Conservation (phyloP, 2,329 filamentous ascomycete species). For the Colletotrichum phormii region DNA sequence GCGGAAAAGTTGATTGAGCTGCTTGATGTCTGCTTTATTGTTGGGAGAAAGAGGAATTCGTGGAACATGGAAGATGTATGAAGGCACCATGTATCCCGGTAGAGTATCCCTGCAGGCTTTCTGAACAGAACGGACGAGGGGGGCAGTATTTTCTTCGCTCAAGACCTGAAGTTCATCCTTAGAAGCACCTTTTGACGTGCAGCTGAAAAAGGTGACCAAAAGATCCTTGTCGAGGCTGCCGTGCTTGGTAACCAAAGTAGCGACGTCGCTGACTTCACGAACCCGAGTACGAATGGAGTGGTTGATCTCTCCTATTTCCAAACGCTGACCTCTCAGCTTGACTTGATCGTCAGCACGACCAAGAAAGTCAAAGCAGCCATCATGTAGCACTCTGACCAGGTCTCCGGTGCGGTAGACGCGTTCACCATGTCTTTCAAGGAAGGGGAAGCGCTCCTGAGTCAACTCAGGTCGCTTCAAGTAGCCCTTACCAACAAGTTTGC, state of each 20-base stretch:
- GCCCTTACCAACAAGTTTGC: constrained; percentile 87
- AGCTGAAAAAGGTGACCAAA: constrained; percentile 80
- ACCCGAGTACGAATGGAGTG: constrained; percentile 77
- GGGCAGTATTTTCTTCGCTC: neutral
- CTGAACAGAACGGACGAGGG: constrained; percentile 43
- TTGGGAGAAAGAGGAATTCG: constrained; percentile 85
- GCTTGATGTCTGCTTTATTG: constrained; percentile 86
- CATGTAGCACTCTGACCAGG: constrained; percentile 82
- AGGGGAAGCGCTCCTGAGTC: constrained; percentile 81
- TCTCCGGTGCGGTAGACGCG: constrained; percentile 90
- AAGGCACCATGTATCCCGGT: constrained; percentile 91
- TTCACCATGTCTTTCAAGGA: constrained; percentile 65
- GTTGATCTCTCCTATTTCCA: constrained; percentile 94
- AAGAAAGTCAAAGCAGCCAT: constrained; percentile 87
- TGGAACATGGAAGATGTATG: constrained; percentile 79
- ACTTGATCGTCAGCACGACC: constrained; percentile 92
- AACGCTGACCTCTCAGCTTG: constrained; percentile 87
- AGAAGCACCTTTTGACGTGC: constrained; percentile 29
- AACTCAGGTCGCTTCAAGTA: constrained; percentile 87
- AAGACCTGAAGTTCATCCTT: constrained; percentile 41
- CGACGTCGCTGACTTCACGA: constrained; percentile 72
- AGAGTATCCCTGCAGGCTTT: constrained; percentile 75
- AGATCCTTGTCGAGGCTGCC: constrained; percentile 81
- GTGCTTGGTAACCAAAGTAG: constrained; percentile 80
- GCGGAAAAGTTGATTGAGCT: constrained; percentile 74